phyloP scores from a whole-genome alignment of 345 rosid genomes.

The Salix brachista region DNA sequence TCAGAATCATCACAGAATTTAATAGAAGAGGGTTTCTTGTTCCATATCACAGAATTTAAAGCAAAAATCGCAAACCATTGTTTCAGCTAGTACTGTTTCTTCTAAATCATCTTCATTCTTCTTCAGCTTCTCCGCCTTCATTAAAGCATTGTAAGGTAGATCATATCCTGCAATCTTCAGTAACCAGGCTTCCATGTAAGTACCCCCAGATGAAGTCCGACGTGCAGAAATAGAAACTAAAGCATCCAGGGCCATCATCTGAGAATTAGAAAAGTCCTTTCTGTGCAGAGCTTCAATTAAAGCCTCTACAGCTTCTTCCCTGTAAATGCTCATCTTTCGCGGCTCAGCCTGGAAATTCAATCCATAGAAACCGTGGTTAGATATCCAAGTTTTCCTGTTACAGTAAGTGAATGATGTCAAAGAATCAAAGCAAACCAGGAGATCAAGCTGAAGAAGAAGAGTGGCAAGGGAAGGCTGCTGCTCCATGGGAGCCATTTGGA shows the following conservation, averaged over 20 bases:
- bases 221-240: constrained; percentile 49
- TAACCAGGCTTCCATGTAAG: constrained; percentile 52
- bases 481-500: constrained; percentile 68
- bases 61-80: constrained; percentile 29
- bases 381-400: neutral
- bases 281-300: constrained; percentile 50
- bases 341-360: constrained; percentile 48
- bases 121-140: constrained; percentile 33
- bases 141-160: constrained; percentile 43
- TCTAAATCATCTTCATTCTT: constrained; percentile 27
- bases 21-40: neutral
- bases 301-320: constrained; percentile 63
- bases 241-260: constrained; percentile 50
- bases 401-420: neutral
- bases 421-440: constrained; percentile 39
- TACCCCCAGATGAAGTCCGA: constrained; percentile 38
- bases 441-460: constrained; percentile 70
- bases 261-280: constrained; percentile 52
- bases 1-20: neutral
- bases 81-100: constrained; percentile 30
- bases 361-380: constrained; percentile 2
- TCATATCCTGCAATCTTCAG: constrained; percentile 59
- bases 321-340: constrained; percentile 68
- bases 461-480: constrained; percentile 52
- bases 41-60: neutral